Evolutionary conservation across 495 filamentous ascomycete species (phyloP), one percentile per base, ranked within the genome.

Genomic region (Viridothelium virens): DNA sequence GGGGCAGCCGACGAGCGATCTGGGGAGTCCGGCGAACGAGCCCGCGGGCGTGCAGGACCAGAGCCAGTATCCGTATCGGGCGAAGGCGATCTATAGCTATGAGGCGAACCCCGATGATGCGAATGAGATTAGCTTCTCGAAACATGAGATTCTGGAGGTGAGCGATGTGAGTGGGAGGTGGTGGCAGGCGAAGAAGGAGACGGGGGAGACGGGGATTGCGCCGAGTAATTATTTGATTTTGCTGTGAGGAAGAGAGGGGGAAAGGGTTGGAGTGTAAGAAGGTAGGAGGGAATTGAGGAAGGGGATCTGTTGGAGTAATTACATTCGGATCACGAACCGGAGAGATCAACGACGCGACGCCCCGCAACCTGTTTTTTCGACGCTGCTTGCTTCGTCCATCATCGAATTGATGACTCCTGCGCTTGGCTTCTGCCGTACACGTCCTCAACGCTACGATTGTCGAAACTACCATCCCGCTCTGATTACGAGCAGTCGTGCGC

Each of bases 101-200:
- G 93, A 97, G 73, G 94, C 94, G 64, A 97, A 97, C 74, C 94
- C 94, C 2, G 92, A 97, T 70, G 94, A 98, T 72, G 91, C 91
- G 56, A 97, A 98, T 76, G 94, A 98, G 77, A 97, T 98, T 68
- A 92, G 89, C 69, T 98, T 98, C 82, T 82, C 86, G 59, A 97
- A 97, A 78, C 91, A 97, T 71, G 94, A 98, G 77, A 91, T 97
- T 65, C 81, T 98, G 53, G 93, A 98, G 75, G 93, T 98, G 65
- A 96, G 90, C 56, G 94, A 98, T 71, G 95, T 98, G 65, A 96
- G 91, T 72, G 94, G 94, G 38, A 79, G 94, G 77, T 98, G 94
- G 94, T 98, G 94, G 94, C 94, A 98, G 79, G 94, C 94, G 68
- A 86, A 91, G 79, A 97, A 97, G 79, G 85, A 91, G 74, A 96